phyloP scores from a whole-genome alignment of 2,329 filamentous ascomycete species.

The Fusarium lyarnte region DNA sequence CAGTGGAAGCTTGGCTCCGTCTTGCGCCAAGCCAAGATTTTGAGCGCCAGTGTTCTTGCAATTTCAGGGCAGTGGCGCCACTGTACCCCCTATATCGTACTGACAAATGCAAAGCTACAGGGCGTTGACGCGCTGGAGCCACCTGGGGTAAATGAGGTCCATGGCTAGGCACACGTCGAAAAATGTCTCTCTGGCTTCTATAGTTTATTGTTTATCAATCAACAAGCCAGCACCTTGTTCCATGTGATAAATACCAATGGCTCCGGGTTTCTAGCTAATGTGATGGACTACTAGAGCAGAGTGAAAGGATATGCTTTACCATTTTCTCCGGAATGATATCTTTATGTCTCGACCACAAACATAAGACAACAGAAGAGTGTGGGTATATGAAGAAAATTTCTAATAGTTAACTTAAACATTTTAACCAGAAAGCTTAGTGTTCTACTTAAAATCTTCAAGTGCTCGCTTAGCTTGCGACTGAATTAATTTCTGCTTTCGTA shows the following conservation, averaged over 20 bases:
- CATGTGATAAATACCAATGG: neutral
- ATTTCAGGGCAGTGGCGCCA: conserved; percentile 20
- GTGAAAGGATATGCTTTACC: neutral
- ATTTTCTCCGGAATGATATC: neutral
- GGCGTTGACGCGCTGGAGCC: conserved; percentile 11
- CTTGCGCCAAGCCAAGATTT: conserved; percentile 20
- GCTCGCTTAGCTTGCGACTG: neutral
- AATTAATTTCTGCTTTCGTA: neutral
- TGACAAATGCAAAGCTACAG: conserved; percentile 13
- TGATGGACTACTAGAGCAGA: neutral
- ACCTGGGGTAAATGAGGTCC: neutral
- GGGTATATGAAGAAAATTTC: neutral
- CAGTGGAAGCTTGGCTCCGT: conserved; percentile 18
- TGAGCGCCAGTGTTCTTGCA: conserved; percentile 5
- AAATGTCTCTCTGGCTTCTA: neutral
- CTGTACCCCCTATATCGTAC: conserved; percentile 18
- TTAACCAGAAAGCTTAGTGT: too few relatives aligned
- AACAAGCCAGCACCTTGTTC: neutral
- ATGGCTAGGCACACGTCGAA: neutral
- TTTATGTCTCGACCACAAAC: neutral
- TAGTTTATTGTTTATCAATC: neutral
- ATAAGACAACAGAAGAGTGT: neutral
- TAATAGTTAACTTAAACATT: neutral
- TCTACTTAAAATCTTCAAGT: neutral
- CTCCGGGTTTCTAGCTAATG: neutral